Evolutionary conservation across 2,329 filamentous ascomycete species (phyloP).

Genomic region (Phialophora tarda): DNA sequence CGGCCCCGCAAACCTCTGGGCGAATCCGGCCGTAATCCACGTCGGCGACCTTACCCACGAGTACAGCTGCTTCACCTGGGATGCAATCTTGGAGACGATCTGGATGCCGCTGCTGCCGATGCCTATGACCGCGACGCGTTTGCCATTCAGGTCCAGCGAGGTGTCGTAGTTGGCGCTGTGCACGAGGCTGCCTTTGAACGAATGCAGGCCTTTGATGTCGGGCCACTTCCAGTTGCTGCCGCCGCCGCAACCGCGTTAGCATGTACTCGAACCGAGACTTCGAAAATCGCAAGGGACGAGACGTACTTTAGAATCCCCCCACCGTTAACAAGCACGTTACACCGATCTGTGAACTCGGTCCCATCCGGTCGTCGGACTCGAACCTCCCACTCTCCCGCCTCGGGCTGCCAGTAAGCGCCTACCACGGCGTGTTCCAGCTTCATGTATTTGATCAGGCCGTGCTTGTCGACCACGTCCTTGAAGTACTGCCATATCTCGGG

Average conservation of each 20-base stretch:
- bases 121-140: conserved; percentile 41
- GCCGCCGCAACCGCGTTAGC: conserved; percentile 40
- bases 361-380: conserved; percentile 37
- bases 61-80: conserved; percentile 43
- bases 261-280: conserved; percentile 42
- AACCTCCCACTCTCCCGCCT: conserved; percentile 42
- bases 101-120: conserved; percentile 41
- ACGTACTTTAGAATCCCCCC: conserved; percentile 49
- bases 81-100: conserved; percentile 47
- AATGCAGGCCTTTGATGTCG: conserved; percentile 45
- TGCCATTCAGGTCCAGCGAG: conserved; percentile 40
- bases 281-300: not conserved
- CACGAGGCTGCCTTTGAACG: conserved; percentile 46
- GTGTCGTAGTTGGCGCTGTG: conserved; percentile 45
- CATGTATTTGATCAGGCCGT: conserved; percentile 42
- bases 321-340: conserved; percentile 42
- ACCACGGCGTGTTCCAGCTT: conserved; percentile 41
- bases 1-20: conserved; percentile 38
- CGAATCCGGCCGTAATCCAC: conserved; percentile 41
- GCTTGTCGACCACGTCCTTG: conserved; percentile 36
- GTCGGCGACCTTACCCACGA: conserved; percentile 43
- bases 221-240: conserved; percentile 47
- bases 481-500: conserved; percentile 43
- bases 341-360: conserved; percentile 37
- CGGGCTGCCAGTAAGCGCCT: conserved; percentile 42